Conservation (phyloP, 2,329 filamentous ascomycete species). For the Magnaporthiopsis poae region DNA sequence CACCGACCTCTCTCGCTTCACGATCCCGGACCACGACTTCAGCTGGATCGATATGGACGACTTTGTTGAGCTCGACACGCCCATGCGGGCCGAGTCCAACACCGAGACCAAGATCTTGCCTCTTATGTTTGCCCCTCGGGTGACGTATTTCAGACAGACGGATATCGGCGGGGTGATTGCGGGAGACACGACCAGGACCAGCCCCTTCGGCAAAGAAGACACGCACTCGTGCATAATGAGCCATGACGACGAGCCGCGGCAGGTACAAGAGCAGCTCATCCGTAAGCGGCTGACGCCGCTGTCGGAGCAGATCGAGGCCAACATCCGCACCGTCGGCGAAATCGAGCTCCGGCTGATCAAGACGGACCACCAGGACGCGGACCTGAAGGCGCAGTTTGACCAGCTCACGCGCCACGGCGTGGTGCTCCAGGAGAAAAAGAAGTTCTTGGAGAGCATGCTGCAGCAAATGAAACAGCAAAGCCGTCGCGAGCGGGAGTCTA, state of each 20-base stretch:
- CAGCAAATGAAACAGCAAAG: constrained; percentile 30
- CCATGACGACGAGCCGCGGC: constrained; percentile 74
- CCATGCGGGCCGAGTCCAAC: constrained; percentile 77
- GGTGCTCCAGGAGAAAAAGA: constrained; percentile 48
- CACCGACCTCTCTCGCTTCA: constrained; percentile 75
- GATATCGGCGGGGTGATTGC: constrained; percentile 75
- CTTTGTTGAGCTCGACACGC: constrained; percentile 96
- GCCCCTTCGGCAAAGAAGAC: constrained; percentile 83
- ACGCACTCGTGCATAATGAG: constrained; percentile 96
- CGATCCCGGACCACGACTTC: constrained; percentile 87
- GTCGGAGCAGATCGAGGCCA: constrained; percentile 65
- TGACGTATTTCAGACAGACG: constrained; percentile 95
- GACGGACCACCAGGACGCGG: constrained; percentile 37
- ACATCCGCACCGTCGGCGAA: constrained; percentile 63
- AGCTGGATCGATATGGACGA: constrained; percentile 99
- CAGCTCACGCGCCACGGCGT: constrained; percentile 45
- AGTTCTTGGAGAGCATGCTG: constrained; percentile 50
- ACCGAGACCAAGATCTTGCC: constrained; percentile 91
- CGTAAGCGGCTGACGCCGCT: constrained; percentile 70
- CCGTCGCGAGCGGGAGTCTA: constrained; percentile 16
- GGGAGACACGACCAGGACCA: constrained; percentile 72
- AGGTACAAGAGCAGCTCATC: constrained; percentile 79
- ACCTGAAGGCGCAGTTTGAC: constrained; percentile 50
- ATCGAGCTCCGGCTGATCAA: constrained; percentile 58
- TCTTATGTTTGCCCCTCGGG: constrained; percentile 80